phyloP scores from a whole-genome alignment of 345 rosid genomes.

The Bruguiera sexangula region DNA sequence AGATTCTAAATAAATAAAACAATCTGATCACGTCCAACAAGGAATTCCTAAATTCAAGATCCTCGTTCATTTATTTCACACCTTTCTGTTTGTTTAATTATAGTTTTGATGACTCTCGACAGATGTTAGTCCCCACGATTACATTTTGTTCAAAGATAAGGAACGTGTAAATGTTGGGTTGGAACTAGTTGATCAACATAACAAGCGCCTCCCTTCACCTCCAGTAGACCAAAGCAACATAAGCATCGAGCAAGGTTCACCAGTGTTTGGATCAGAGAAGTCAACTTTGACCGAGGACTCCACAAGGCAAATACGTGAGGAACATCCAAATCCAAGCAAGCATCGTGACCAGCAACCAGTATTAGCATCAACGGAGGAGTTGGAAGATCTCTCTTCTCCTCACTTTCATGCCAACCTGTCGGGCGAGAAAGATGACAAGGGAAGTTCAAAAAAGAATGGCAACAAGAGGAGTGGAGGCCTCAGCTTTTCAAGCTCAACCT shows the following conservation, averaged over 20 bases:
- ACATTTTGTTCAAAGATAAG: slow-evolving; percentile 10
- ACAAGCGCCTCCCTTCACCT: not conserved
- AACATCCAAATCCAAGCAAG: not conserved
- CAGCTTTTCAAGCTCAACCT: slow-evolving; percentile 8
- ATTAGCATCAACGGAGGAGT: not conserved
- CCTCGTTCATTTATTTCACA: too few species aligned
- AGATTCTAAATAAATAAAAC: too few species aligned
- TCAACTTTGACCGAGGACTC: slow-evolving; percentile 45
- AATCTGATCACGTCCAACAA: too few species aligned
- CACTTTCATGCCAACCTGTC: not conserved
- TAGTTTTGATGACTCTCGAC: too few species aligned
- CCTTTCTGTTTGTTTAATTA: too few species aligned
- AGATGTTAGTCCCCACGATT: not conserved
- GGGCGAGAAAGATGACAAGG: slow-evolving; percentile 5
- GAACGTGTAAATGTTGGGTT: slow-evolving; percentile 10
- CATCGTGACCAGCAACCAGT: not conserved
- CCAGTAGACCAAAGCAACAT: not conserved
- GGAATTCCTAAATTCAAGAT: too few species aligned
- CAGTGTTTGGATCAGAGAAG: slow-evolving; percentile 33
- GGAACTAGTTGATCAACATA: not conserved
- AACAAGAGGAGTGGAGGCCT: not conserved
- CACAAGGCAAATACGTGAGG: slow-evolving; percentile 23
- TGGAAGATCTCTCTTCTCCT: slow-evolving; percentile 1
- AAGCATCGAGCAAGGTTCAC: slow-evolving; percentile 32
- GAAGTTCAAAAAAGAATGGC: not conserved